Conservation (phyloP, 306 rosid species). For the Rubus idaeus region DNA sequence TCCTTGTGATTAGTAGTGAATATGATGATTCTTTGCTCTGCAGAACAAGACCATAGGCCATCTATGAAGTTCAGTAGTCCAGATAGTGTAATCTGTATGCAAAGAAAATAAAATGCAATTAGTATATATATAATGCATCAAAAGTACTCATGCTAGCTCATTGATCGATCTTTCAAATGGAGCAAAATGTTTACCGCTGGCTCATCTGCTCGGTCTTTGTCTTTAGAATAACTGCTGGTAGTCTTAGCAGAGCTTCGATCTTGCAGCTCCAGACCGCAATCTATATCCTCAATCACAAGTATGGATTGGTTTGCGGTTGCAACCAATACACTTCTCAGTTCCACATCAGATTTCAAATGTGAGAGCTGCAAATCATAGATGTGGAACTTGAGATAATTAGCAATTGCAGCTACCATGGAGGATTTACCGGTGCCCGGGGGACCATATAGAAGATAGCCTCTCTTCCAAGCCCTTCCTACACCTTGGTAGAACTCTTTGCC, state of each 20-base stretch:
- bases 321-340: conserved; percentile 29
- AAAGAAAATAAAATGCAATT: neutral
- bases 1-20: conserved; percentile 35
- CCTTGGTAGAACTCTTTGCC: conserved; percentile 28
- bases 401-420: conserved; percentile 35
- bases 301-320: conserved; percentile 20
- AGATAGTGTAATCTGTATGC: conserved; percentile 23
- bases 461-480: conserved; percentile 34
- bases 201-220: neutral
- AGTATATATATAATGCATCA: neutral
- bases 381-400: conserved; percentile 33
- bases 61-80: conserved; percentile 39
- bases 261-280: conserved; percentile 23
- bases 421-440: conserved; percentile 38
- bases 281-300: conserved; percentile 35
- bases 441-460: conserved; percentile 35
- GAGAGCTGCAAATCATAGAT: conserved; percentile 34
- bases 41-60: conserved; percentile 38
- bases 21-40: conserved; percentile 35
- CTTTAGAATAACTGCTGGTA: neutral
- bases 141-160: neutral
- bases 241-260: neutral
- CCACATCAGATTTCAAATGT: conserved; percentile 14
- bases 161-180: neutral
- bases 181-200: neutral